These are phyloP conservation scores for Yamadazyma spencermartinsiae DNA, from an alignment of 1,139 yeast genomes.

Conservation along the genomic window DNA sequence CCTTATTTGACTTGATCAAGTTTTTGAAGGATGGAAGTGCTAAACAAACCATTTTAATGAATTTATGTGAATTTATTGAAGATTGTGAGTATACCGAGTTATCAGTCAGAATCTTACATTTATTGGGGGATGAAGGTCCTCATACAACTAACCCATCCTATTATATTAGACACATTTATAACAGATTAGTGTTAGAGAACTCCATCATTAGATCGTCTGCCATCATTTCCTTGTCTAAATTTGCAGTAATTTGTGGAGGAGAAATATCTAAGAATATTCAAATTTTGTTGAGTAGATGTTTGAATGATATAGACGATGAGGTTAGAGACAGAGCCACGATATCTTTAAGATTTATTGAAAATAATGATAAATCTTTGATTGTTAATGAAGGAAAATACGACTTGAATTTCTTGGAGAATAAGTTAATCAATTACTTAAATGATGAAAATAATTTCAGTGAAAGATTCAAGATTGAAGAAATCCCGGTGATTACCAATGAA, in stretches of 20 bases:
- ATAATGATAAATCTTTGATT: slow-evolving; percentile 54
- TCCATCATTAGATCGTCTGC: slow-evolving; percentile 96
- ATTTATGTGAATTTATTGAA: slow-evolving; percentile 94
- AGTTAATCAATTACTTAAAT: slow-evolving; percentile 69
- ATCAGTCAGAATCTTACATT: slow-evolving; percentile 84
- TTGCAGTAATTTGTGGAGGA: slow-evolving; percentile 77
- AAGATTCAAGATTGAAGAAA: slow-evolving; percentile 70
- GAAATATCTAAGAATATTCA: slow-evolving; percentile 67
- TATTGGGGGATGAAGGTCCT: slow-evolving; percentile 95
- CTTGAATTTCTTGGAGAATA: slow-evolving; percentile 72
- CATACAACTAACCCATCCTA: slow-evolving; percentile 80
- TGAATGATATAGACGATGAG: slow-evolving; percentile 91
- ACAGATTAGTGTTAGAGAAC: slow-evolving; percentile 93
- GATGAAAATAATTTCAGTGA: slow-evolving; percentile 57
- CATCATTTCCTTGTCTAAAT: slow-evolving; percentile 86
- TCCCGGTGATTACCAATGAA: slow-evolving; percentile 64
- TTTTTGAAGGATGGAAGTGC: slow-evolving; percentile 74
- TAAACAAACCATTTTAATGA: slow-evolving; percentile 82
- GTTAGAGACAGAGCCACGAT: slow-evolving; percentile 97
- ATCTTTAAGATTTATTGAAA: slow-evolving; percentile 66
- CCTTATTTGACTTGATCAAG: slow-evolving; percentile 83
- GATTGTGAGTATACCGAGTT: slow-evolving; percentile 97
- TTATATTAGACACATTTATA: slow-evolving; percentile 93
- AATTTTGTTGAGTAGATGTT: slow-evolving; percentile 77
- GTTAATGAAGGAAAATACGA: slow-evolving; percentile 72